Evolutionary conservation across 306 rosid genomes (phyloP).

Genomic region (Carpinus viminea): DNA sequence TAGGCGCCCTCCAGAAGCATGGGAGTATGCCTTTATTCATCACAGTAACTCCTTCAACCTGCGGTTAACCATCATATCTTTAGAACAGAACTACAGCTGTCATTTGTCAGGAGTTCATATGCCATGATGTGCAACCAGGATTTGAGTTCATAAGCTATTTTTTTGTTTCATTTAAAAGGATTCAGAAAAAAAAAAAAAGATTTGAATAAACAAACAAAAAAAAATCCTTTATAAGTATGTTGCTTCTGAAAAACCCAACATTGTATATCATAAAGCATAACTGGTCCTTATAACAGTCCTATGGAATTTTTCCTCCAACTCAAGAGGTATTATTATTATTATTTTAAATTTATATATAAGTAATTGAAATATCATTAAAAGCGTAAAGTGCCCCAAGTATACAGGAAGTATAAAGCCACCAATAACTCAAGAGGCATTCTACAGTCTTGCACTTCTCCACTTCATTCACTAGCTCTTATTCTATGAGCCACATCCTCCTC

Average conservation of each 20-base stretch:
- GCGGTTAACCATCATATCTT: conserved; percentile 28
- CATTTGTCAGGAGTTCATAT: conserved; percentile 15
- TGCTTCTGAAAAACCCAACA: not conserved
- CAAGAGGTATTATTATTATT: not conserved
- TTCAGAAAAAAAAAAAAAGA: too few relatives aligned
- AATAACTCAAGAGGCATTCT: not conserved
- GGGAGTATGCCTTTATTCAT: conserved; percentile 73
- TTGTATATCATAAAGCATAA: not conserved
- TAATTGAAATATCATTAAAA: too few relatives aligned
- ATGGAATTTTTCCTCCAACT: not conserved
- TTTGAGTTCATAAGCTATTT: not conserved
- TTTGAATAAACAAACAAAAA: not conserved
- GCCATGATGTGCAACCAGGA: conserved; percentile 3
- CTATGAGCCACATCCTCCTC: not conserved
- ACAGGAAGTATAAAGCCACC: too few relatives aligned
- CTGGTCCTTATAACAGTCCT: not conserved
- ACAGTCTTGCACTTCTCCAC: not conserved
- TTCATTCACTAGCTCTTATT: not conserved
- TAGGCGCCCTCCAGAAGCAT: conserved; percentile 94
- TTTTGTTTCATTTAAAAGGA: too few relatives aligned
- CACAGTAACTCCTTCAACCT: conserved; percentile 73
- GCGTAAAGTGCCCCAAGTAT: too few relatives aligned
- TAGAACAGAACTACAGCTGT: conserved; percentile 17
- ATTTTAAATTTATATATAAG: too few relatives aligned
- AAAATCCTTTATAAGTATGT: too few relatives aligned